Base-by-base conservation (phyloP, 1,284 basidiomycete genomes). In the Xerocomus nothofagi region DNA sequence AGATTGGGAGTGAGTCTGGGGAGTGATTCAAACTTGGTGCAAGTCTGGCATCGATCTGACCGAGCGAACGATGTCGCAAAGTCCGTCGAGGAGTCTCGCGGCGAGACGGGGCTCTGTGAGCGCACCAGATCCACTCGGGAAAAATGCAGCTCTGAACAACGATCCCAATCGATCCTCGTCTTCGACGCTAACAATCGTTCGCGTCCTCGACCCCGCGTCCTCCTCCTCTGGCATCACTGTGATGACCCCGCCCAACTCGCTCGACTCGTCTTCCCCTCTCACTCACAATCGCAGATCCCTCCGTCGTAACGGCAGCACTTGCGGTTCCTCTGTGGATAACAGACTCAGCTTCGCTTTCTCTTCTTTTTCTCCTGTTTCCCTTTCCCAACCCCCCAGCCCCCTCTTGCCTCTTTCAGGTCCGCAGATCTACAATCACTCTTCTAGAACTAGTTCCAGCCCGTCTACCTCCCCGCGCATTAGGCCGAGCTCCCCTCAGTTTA, bases 161-260 rank as follows among this genome's bases (percentile, higher is more conserved):
- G 74, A 81, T 62, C 77, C 80, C 6, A 69, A 71, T 44, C 70
- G 82, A 53, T 71, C 78, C 2, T 77, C 80, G 0, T 79, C 80
- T 27, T 86, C 82, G 64, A 81, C 74, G 3, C 75, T 91, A 38
- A 88, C 86, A 44, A 88, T 91, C 68, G 82, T 89, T 36, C 82
- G 84, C 48, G 81, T 88, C 39, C 44, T 66, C 39, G 62, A 68
- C 32, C 48, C 65, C 29, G n/a, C 49, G 6, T 27, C 53, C 29
- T 7, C 53, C 29, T 7, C 45, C 34, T 17, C 51, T 21, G 37
- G 33, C 20, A 31, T 15, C 20, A 31, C 12, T 4, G 40, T 67
- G 38, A 48, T 29, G 4, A 26, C 47, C 26, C 56, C 55, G 10
- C 49, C 61, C 18, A 53, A 53, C 34, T 49, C 63, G 32, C 59